Percentiles rank a stretch among this genome's conserved stretches.
These are phyloP conservation scores for Talaromyces atroroseus DNA, from an alignment of 2,329 filamentous ascomycete species.

Conservation along the genomic window DNA sequence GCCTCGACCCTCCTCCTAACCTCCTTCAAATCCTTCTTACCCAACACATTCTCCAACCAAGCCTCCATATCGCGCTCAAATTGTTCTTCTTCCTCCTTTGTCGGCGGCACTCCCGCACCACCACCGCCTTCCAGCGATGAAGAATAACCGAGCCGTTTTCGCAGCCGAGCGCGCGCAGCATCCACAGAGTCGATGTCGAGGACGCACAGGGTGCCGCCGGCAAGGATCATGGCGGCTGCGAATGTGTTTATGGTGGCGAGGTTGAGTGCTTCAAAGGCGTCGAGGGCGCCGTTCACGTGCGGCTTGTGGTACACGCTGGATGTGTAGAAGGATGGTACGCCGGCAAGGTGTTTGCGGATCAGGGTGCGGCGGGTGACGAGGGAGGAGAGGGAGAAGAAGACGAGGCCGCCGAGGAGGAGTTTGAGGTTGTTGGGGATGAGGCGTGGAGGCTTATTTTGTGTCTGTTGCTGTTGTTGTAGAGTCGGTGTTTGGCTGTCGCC, in stretches of 20 bases:
- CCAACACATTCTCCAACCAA: constrained; percentile 47
- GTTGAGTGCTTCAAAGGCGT: constrained; percentile 77
- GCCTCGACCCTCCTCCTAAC: constrained; percentile 29
- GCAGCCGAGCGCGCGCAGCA: constrained; percentile 59
- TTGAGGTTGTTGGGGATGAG: constrained; percentile 28
- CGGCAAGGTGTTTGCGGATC: constrained; percentile 54
- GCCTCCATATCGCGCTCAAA: constrained; percentile 51
- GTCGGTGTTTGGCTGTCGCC: background rate
- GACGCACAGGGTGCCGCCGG: constrained; percentile 69
- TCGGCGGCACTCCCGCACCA: constrained; percentile 25
- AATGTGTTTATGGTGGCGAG: constrained; percentile 82
- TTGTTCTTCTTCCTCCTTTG: constrained; percentile 50
- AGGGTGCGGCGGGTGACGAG: constrained; percentile 68
- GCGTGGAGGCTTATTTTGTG: background rate
- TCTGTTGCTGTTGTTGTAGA: constrained; percentile 11
- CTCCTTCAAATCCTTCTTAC: constrained; percentile 43
- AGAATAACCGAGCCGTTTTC: constrained; percentile 50
- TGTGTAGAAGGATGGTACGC: constrained; percentile 65
- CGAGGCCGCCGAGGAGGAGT: constrained; percentile 67
- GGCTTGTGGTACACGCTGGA: constrained; percentile 41
- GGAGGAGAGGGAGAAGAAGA: constrained; percentile 68
- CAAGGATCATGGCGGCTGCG: constrained; percentile 66
- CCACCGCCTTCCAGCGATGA: background rate
- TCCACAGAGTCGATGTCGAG: constrained; percentile 68
- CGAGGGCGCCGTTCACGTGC: constrained; percentile 57